Percentiles rank a stretch among this genome's conserved stretches.
Evolutionary conservation across 1,284 basidiomycete genomes (phyloP).

Genomic region (Tilletia caries): DNA sequence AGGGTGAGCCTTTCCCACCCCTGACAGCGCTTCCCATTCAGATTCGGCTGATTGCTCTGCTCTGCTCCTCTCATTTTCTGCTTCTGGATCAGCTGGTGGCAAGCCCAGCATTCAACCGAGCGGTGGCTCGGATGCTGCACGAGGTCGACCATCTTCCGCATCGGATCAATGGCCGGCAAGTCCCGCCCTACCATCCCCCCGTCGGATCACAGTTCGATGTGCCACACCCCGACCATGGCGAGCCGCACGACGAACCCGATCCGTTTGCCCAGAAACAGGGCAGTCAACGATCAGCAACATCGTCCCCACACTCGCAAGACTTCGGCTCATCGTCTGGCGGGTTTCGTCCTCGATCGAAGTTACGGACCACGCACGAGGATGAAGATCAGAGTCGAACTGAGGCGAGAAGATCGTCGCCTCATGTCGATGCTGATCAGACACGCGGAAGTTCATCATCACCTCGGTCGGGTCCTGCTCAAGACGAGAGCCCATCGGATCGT

Average conservation of each 20-base stretch:
- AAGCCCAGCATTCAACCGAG: slow-evolving; percentile 38
- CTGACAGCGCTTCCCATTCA: background rate
- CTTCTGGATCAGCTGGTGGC: slow-evolving; percentile 20
- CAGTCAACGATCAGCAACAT: background rate
- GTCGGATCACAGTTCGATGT: slow-evolving; percentile 25
- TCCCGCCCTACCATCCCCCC: slow-evolving; percentile 35
- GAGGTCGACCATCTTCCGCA: slow-evolving; percentile 42
- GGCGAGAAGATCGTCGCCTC: background rate
- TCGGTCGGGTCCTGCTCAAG: slow-evolving; percentile 1
- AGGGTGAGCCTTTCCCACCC: slow-evolving; percentile 21
- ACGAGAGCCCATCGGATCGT: slow-evolving; percentile 22
- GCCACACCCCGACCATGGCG: slow-evolving; percentile 25
- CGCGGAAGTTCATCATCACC: background rate
- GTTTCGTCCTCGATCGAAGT: slow-evolving; percentile 23
- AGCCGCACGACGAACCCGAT: slow-evolving; percentile 38
- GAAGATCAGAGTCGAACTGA: too few species aligned
- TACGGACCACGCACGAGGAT: slow-evolving; percentile 13
- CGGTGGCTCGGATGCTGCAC: slow-evolving; percentile 42
- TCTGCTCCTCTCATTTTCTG: background rate
- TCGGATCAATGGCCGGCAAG: slow-evolving; percentile 32
- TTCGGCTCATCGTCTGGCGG: background rate
- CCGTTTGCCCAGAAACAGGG: slow-evolving; percentile 25
- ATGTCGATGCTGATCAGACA: background rate
- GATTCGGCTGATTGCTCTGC: background rate
- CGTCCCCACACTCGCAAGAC: background rate